Evolutionary conservation across 768 basidiomycete genomes (phyloP), one percentile per base, ranked within the genome.

Genomic region (button mushroom (Agaricus bisporus)): DNA sequence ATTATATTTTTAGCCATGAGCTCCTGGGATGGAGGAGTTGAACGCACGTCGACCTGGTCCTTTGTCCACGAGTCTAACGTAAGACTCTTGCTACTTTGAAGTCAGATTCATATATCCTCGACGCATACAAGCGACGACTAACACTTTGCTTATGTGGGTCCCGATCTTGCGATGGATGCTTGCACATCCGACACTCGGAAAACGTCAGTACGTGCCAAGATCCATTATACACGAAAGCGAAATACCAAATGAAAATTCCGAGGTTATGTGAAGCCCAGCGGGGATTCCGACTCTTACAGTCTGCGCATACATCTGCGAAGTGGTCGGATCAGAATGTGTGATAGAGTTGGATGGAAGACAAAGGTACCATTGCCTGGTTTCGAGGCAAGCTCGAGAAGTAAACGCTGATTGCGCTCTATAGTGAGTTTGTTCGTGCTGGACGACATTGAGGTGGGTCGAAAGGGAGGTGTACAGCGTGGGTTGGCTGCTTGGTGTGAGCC

Each of bases 101-200:
- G 26, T 55, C n/a, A 36, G 29, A 38, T 11, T 38, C 10, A n/a
- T 35, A 18, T 36, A 22, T 36, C 17, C 20, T 22, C 17, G 5
- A 20, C 5, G 20, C n/a, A 37, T 3, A 35, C 10, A 49, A 18
- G 32, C 2, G 32, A 32, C 17, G 7, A 75, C 81, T 65, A 75
- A 94, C 91, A 98, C 90, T 82, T 97, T 94, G 0, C 88, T 83
- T 59, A 93, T 76, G 66, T 98, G 95, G 4, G 91, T 95, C 1
- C 95, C 95, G 55, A 98, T 85, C 74, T 95, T 95, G 49, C 95
- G 80, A 72, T 98, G 95, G 48, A 95, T 82, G 55, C 88, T 87
- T 14, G 95, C 95, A 65, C 95, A 98, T 60, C 80, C 81, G 41
- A 92, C 76, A 61, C 93, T 94, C 8, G 25, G 56, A 35, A 56